phyloP scores from a whole-genome alignment of 2,329 filamentous ascomycete genomes.

The Hortaea sp. region DNA sequence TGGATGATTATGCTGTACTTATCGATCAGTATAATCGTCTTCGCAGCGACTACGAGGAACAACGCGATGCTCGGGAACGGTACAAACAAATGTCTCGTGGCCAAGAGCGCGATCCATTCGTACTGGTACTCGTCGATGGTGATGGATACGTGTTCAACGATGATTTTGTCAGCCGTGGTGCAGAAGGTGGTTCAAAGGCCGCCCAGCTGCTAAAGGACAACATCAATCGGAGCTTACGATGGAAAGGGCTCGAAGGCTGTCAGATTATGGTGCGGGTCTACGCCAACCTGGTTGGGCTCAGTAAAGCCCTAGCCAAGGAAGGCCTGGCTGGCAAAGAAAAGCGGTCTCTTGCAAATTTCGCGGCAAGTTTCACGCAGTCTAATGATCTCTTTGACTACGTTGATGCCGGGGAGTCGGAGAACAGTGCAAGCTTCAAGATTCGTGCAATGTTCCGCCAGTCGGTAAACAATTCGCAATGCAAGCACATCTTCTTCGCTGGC shows the following conservation, averaged over 20 bases:
- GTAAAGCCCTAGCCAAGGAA: constrained; percentile 36
- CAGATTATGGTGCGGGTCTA: constrained; percentile 41
- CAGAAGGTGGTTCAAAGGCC: constrained; percentile 45
- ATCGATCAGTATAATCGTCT: constrained; percentile 46
- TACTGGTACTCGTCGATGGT: constrained; percentile 52
- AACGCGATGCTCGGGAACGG: constrained; percentile 42
- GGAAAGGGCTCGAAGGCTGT: constrained; percentile 40
- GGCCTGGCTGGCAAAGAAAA: constrained; percentile 45
- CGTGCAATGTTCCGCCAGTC: constrained; percentile 43
- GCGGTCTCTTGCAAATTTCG: constrained; percentile 46
- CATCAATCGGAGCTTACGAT: constrained; percentile 37
- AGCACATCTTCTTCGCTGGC: constrained; percentile 54
- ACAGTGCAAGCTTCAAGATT: constrained; percentile 51
- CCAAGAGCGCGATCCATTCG: constrained; percentile 46
- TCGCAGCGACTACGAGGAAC: constrained; percentile 49
- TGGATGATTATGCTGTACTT: constrained; percentile 34
- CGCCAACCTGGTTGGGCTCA: constrained; percentile 36
- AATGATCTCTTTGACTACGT: constrained; percentile 52
- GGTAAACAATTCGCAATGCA: constrained; percentile 50
- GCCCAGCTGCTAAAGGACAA: constrained; percentile 45
- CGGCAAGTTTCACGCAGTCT: constrained; percentile 47
- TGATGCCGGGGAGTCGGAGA: constrained; percentile 51
- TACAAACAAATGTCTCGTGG: constrained; percentile 44
- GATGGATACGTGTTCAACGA: constrained; percentile 45
- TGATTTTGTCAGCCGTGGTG: constrained; percentile 17